Evolutionary conservation across 345 rosid species (phyloP).

Genomic region (Citrus cavaleriei): DNA sequence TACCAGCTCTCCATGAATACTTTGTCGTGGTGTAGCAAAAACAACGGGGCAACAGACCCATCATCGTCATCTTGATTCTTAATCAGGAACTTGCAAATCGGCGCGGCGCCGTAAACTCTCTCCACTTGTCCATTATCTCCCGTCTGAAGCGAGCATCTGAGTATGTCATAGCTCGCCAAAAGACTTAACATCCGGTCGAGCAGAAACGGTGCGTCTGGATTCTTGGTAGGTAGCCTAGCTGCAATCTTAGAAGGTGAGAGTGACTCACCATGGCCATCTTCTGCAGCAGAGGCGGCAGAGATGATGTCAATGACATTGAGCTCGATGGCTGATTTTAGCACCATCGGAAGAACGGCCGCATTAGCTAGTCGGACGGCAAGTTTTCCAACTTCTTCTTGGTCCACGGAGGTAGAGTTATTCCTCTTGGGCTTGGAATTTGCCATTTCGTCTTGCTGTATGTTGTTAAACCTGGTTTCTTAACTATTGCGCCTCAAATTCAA

Average conservation of each 20-base stretch:
- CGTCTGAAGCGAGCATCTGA: slow-evolving; percentile 14
- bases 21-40: slow-evolving; percentile 33
- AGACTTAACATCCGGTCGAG: slow-evolving; percentile 49
- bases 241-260: slow-evolving; percentile 45
- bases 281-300: slow-evolving; percentile 4
- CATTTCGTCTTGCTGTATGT: too few relatives aligned
- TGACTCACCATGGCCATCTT: slow-evolving; percentile 5
- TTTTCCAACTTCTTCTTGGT: not conserved
- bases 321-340: slow-evolving; percentile 41
- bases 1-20: slow-evolving; percentile 46
- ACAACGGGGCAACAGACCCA: slow-evolving; percentile 39
- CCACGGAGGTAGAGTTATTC: not conserved
- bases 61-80: slow-evolving; percentile 20
- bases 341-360: slow-evolving; percentile 21
- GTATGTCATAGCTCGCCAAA: slow-evolving; percentile 43
- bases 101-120: slow-evolving; percentile 33
- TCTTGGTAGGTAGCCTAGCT: slow-evolving; percentile 30
- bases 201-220: slow-evolving; percentile 36
- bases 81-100: slow-evolving; percentile 43
- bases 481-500: too few relatives aligned
- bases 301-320: slow-evolving; percentile 43
- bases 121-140: slow-evolving; percentile 14
- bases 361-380: not conserved
- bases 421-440: not conserved
- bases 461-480: too few relatives aligned